These are phyloP conservation scores for Lachnellula hyalina DNA, from an alignment of 2,329 filamentous ascomycete genomes.

Conservation along the genomic window DNA sequence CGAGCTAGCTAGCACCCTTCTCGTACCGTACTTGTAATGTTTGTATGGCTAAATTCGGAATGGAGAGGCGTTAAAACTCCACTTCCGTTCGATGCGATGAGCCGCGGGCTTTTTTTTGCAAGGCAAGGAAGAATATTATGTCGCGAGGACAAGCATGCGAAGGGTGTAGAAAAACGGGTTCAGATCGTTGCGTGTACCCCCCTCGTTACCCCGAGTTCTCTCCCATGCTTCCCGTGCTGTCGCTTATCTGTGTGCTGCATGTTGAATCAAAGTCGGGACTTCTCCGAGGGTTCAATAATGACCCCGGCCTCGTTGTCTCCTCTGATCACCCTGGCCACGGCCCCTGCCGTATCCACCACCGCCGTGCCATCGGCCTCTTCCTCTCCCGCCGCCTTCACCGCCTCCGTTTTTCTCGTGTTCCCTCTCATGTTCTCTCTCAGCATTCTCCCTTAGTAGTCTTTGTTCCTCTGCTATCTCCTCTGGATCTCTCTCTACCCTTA, in stretches of 20 bases:
- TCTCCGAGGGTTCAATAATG: conserved; percentile 14
- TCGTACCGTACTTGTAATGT: background rate
- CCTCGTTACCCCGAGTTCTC: background rate
- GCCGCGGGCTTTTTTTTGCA: too few relatives aligned
- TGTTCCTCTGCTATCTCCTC: conserved; percentile 54
- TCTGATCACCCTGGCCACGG: conserved; percentile 19
- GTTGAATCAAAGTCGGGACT: background rate
- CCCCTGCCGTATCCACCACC: conserved; percentile 32
- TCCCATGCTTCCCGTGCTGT: background rate
- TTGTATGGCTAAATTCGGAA: too few relatives aligned
- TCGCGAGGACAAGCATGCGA: too few relatives aligned
- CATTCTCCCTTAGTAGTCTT: conserved; percentile 46
- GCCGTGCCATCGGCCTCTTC: conserved; percentile 26
- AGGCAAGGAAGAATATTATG: too few relatives aligned
- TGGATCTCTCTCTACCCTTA: conserved; percentile 58
- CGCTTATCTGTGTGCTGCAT: background rate
- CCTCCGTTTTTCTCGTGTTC: conserved; percentile 34
- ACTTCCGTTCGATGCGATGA: too few relatives aligned
- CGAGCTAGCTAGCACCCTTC: background rate
- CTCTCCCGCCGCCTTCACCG: conserved; percentile 21
- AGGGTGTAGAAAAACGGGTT: background rate
- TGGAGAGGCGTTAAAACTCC: too few relatives aligned
- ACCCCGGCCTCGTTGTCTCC: conserved; percentile 21
- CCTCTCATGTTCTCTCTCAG: conserved; percentile 46
- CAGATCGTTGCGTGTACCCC: background rate